These are phyloP conservation scores for Gyromitra esculenta DNA, from an alignment of 2,329 filamentous ascomycete genomes.

Conservation along the genomic window DNA sequence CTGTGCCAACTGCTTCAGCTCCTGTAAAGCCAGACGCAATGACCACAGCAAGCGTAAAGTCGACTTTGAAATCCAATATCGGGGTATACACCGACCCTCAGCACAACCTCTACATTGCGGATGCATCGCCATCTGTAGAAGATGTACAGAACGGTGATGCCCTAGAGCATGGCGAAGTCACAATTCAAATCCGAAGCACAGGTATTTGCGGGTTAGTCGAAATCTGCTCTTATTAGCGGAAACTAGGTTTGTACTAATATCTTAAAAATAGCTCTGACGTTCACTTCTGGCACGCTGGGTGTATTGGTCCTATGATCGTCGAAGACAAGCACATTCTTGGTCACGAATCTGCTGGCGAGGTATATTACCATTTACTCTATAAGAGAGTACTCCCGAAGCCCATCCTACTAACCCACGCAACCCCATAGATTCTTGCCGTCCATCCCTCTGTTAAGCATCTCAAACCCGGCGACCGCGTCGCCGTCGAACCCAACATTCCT, in stretches of 20 bases:
- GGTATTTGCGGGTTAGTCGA: conserved; percentile 86
- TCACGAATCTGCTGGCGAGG: conserved; percentile 87
- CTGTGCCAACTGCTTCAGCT: not conserved
- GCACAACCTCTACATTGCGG: conserved; percentile 88
- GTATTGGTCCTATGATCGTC: conserved; percentile 96
- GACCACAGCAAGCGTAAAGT: conserved; percentile 12
- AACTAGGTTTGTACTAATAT: conserved; percentile 52
- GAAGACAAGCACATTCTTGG: conserved; percentile 88
- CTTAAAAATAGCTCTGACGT: conserved; percentile 76
- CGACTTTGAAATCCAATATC: conserved; percentile 81
- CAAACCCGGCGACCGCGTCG: conserved; percentile 87
- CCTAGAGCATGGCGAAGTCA: conserved; percentile 77
- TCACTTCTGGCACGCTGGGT: conserved; percentile 96
- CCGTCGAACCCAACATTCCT: conserved; percentile 92
- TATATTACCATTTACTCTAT: not conserved
- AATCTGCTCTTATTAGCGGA: not conserved
- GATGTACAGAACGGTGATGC: conserved; percentile 70
- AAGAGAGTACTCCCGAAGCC: not conserved
- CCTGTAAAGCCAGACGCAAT: conserved; percentile 24
- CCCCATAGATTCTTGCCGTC: conserved; percentile 72
- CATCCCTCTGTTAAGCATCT: conserved; percentile 81
- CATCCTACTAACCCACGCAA: conserved; percentile 17
- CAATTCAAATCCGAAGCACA: conserved; percentile 88
- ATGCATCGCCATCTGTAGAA: conserved; percentile 79
- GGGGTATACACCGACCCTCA: conserved; percentile 94